phyloP scores from a whole-genome alignment of 1,284 basidiomycete genomes.

The Puccinia coronata region DNA sequence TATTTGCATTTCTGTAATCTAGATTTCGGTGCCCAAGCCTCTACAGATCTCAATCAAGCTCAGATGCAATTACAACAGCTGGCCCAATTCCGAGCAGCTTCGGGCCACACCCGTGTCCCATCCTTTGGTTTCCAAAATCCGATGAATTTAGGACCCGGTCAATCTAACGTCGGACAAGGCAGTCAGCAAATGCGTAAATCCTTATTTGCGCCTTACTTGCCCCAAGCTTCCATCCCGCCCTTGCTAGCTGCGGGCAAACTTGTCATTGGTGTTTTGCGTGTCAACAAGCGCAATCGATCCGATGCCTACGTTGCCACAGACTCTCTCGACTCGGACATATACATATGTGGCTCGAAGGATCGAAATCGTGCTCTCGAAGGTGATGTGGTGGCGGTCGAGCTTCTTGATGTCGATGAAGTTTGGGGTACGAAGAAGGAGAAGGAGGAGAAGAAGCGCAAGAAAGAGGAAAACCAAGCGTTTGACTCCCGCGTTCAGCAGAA shows the following conservation, averaged over 20 bases:
- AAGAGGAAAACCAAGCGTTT: constrained; percentile 95
- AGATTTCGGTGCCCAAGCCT: constrained; percentile 51
- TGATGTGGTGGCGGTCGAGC: constrained; percentile 96
- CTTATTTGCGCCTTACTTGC: constrained; percentile 96
- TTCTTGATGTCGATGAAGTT: constrained; percentile 93
- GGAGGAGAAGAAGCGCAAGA: constrained; percentile 99
- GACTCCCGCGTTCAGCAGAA: constrained; percentile 68
- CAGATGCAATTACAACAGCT: constrained; percentile 94
- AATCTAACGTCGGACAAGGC: constrained; percentile 66
- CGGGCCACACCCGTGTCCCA: constrained; percentile 92
- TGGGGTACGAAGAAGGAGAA: constrained; percentile 99
- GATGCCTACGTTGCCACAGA: constrained; percentile 99
- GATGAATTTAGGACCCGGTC: constrained; percentile 79
- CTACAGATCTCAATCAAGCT: constrained; percentile 60
- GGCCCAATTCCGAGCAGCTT: constrained; percentile 93
- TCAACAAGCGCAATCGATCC: constrained; percentile 98
- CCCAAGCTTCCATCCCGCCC: constrained; percentile 93
- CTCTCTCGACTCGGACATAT: constrained; percentile 97
- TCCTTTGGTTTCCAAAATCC: constrained; percentile 97
- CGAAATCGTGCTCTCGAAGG: constrained; percentile 97
- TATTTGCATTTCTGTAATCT: constrained; percentile 19
- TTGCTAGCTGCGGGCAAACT: constrained; percentile 96
- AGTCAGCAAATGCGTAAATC: constrained; percentile 92
- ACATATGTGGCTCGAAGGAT: constrained; percentile 85
- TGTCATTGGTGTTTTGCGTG: constrained; percentile 93